Conservation (phyloP, 805 yeast genomes). For the Zygotorulaspora florentina region DNA sequence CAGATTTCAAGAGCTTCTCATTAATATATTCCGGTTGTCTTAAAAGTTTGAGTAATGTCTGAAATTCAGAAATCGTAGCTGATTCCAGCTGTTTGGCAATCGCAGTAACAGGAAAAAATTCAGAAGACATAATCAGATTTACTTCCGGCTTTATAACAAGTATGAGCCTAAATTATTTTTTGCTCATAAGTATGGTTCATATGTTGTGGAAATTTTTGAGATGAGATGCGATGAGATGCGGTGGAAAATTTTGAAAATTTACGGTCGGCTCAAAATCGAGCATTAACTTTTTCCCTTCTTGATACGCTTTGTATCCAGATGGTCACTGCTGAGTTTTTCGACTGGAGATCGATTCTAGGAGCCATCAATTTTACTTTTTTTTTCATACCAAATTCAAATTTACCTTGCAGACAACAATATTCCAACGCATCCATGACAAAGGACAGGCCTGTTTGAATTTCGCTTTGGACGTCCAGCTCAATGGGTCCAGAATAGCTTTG, state of each 20-base stretch:
- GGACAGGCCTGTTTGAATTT: too few relatives aligned
- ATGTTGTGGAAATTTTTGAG: too few relatives aligned
- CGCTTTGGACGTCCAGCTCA: too few relatives aligned
- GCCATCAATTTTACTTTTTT: not conserved
- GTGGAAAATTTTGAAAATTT: not conserved
- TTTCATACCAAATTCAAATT: too few relatives aligned
- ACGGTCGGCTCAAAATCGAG: not conserved
- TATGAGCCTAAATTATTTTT: not conserved
- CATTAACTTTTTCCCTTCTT: not conserved
- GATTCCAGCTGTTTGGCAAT: conserved; percentile 29
- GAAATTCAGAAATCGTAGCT: conserved; percentile 30
- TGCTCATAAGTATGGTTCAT: too few relatives aligned
- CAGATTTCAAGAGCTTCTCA: conserved; percentile 32
- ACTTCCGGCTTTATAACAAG: not conserved
- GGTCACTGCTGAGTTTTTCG: not conserved
- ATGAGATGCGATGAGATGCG: conserved; percentile 10
- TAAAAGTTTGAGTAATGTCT: conserved; percentile 24
- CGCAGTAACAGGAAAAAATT: conserved; percentile 22
- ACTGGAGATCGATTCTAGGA: not conserved
- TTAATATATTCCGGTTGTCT: conserved; percentile 29
- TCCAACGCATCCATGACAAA: too few relatives aligned
- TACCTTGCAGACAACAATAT: too few relatives aligned
- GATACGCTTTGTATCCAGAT: not conserved
- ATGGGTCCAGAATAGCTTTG: too few relatives aligned
- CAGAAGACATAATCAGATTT: conserved; percentile 5